Evolutionary conservation across 352 stramenopile species (phyloP), one percentile per base, ranked within the genome.

Genomic region (Globisporangium spinosum): DNA sequence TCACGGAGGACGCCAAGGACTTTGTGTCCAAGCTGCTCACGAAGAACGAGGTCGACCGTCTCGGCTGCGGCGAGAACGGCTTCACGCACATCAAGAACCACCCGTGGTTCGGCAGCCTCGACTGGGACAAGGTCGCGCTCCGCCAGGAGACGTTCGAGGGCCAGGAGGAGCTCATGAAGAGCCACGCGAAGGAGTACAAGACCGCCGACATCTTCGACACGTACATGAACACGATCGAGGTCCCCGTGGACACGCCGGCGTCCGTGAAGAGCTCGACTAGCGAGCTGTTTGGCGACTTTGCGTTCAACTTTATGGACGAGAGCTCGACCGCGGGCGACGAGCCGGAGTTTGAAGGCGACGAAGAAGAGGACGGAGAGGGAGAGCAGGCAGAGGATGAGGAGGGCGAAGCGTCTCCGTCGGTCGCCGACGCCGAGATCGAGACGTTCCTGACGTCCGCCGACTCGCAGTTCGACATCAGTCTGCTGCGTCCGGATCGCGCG

Each of bases 11-110:
- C n/a, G 80, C 85, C 25, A 93, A 93, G 72, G 86, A 93, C 62
- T 92, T 96, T 75, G 83, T 96, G 20, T 79, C 81, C 0, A 85
- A 80, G 25, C 71, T 99, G 25, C 77, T 99, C 43, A 98, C 96
- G 2, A 98, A 98, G 73, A 90, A 98, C 74, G 96, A 98, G 27
- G 79, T 79, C 9, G 69, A 90, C 59, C 86, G 98, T 20, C 87
- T 99, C 20, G 98, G 98, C 27, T 94, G 82, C 47, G 97, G 96
- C n/a, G 70, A 84, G 13, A 72, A 87, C 59, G 92, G 92, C 56
- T 92, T 97, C 59, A 79, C 95, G 27, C 74, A 93, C 40, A 90
- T 98, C 55, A 97, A 96, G 77, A 55, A 69, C 43, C 90, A 98
- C 72, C 77, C 89, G 63, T 98, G 89, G 83, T 97, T 98, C 57